Evolutionary conservation across 108 stramenopile genomes (phyloP).

Genomic region (Nitzschia palea): DNA sequence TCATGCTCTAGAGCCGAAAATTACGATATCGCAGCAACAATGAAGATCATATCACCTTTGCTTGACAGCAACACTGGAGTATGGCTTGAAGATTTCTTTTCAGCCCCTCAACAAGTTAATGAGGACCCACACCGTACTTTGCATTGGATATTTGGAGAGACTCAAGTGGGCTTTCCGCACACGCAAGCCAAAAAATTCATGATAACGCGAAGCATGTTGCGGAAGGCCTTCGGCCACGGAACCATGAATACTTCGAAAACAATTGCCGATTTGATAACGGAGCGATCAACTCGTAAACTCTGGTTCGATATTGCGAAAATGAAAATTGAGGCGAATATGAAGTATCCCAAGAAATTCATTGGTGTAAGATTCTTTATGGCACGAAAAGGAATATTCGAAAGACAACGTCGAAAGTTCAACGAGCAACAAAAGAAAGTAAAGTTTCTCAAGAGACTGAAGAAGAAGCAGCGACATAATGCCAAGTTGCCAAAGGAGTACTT

Average conservation of each 20-base stretch:
- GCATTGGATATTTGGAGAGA: slow-evolving; percentile 1
- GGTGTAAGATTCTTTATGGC: neutral
- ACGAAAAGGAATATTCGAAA: neutral
- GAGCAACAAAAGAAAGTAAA: slow-evolving; percentile 7
- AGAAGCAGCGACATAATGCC: slow-evolving; percentile 13
- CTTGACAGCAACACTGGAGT: slow-evolving; percentile 8
- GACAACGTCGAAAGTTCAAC: neutral
- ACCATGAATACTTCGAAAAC: neutral
- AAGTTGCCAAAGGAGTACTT: too few relatives aligned
- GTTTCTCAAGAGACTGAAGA: slow-evolving; percentile 13
- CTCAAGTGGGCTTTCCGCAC: neutral
- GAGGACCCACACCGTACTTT: neutral
- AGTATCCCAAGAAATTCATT: neutral
- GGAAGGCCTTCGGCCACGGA: neutral
- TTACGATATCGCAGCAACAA: slow-evolving; percentile 10
- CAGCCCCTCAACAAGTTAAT: neutral
- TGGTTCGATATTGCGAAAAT: slow-evolving; percentile 14
- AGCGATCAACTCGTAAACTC: slow-evolving; percentile 1
- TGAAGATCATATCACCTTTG: neutral
- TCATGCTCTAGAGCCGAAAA: slow-evolving; percentile 1
- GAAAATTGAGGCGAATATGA: slow-evolving; percentile 2
- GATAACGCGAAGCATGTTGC: slow-evolving; percentile 14
- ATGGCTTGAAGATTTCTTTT: slow-evolving; percentile 11
- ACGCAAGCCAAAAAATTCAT: neutral
- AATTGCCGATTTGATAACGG: neutral